Evolutionary conservation across 352 stramenopile species (phyloP), one percentile per base, ranked within the genome.

Genomic region (Pythium brassicae): DNA sequence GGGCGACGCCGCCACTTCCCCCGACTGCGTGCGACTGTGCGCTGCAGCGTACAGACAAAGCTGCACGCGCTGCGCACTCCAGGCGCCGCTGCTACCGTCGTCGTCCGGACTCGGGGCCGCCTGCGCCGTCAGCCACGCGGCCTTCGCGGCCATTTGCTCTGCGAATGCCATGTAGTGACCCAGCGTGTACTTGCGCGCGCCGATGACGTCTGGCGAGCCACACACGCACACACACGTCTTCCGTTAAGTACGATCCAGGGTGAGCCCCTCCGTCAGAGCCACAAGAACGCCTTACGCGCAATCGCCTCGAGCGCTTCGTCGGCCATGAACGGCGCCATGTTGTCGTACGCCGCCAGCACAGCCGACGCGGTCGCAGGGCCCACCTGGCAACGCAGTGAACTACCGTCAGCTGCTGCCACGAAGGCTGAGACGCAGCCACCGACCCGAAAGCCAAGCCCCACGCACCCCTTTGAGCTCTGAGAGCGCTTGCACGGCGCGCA

Each of bases 261-360:
- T n/a, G n/a, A n/a, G n/a, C n/a, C 6, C n/a, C 23, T 17, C 19
- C 39, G 22, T 25, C 0, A 9, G 1, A 17, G 14, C 3, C 26
- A n/a, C 20, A 47, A 8, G 22, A 45, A 20, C 50, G 11, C 55
- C 65, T 43, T 54, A 88, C 76, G 59, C 7, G 80, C 76, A 35
- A 91, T 65, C 1, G 83, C 83, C 29, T 93, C 81, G 22, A 91
- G 65, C 17, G 80, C 83, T 65, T 93, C 83, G 51, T 93, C 83
- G 22, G 67, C 76, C 83, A 93, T 93, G 57, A 93, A 91, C 20
- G 83, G 80, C 17, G 86, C 71, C 2, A 64, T 73, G 9, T 61
- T 59, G 49, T 93, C 76, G 58, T 90, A 89, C 6, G 78, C 80
- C 17, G 83, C 74, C 11, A 93, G 59, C 49, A 93, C 69, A 17